Evolutionary conservation across 2,329 filamentous ascomycete species (phyloP).

Genomic region (Colletotrichum siamense): DNA sequence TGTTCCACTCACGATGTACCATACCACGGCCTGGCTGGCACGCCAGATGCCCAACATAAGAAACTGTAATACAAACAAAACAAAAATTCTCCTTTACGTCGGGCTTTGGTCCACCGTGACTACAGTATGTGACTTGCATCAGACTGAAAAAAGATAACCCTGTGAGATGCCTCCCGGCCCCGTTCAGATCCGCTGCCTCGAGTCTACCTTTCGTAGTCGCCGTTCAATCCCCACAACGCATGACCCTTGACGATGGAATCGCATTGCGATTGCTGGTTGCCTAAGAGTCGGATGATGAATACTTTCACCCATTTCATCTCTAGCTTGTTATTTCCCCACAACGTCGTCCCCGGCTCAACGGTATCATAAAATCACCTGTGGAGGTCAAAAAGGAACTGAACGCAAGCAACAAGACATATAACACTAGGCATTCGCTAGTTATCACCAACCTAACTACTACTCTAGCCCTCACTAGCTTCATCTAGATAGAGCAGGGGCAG

Average conservation of each 20-base stretch:
- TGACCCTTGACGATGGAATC: not conserved
- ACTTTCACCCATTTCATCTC: not conserved
- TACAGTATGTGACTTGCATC: not conserved
- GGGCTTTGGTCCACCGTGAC: not conserved
- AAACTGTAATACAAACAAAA: conserved; percentile 13
- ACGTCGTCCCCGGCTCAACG: no score
- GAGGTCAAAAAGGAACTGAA: no score
- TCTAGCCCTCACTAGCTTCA: no score
- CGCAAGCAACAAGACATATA: no score
- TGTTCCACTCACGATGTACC: conserved; percentile 25
- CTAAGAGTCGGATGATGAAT: not conserved
- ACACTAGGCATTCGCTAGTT: no score
- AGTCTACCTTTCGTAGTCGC: not conserved
- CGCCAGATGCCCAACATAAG: not conserved
- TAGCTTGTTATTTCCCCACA: not conserved
- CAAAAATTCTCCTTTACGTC: not conserved
- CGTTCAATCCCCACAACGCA: not conserved
- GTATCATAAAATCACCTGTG: no score
- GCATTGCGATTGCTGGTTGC: not conserved
- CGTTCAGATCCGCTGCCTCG: not conserved
- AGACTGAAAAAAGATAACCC: not conserved
- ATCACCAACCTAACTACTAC: no score
- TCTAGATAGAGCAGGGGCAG: no score
- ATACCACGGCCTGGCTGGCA: conserved; percentile 18
- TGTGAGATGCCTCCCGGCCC: not conserved